phyloP scores from a whole-genome alignment of 2,329 filamentous ascomycete species.

The Fonsecaea pedrosoi region DNA sequence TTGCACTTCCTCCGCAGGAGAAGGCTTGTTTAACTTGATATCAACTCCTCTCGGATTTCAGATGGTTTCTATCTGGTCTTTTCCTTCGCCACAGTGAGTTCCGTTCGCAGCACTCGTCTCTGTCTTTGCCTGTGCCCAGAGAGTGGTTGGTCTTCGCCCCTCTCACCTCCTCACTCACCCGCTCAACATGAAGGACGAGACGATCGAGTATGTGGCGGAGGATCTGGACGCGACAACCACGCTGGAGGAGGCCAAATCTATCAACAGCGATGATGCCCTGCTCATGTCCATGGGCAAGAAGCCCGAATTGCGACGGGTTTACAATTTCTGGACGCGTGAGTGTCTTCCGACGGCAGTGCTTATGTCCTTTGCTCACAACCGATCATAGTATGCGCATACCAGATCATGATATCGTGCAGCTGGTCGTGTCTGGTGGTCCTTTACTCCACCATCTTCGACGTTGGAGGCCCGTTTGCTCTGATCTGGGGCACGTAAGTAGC shows the following conservation, averaged over 20 bases:
- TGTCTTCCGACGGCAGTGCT: neutral
- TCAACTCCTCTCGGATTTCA: slow-evolving; percentile 1
- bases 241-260: slow-evolving; percentile 26
- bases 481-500: slow-evolving; percentile 32
- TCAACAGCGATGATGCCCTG: slow-evolving; percentile 34
- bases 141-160: neutral
- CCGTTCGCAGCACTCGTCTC: neutral
- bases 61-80: neutral
- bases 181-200: slow-evolving; percentile 26
- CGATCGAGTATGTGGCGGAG: slow-evolving; percentile 17
- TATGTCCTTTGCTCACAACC: slow-evolving; percentile 1
- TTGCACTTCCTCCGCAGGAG: neutral
- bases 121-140: neutral
- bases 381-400: slow-evolving; percentile 33
- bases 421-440: slow-evolving; percentile 37
- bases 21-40: slow-evolving; percentile 4
- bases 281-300: slow-evolving; percentile 38
- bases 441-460: slow-evolving; percentile 36
- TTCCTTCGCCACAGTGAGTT: neutral
- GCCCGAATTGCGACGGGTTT: slow-evolving; percentile 34
- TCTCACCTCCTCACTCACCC: neutral
- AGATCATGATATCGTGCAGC: slow-evolving; percentile 37
- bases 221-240: slow-evolving; percentile 23
- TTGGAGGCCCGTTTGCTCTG: slow-evolving; percentile 32
- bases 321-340: slow-evolving; percentile 36